Percentiles rank a stretch among this genome's conserved stretches.
Conservation (phyloP, 176 grass and related monocot species). For the Carex scoparia region DNA sequence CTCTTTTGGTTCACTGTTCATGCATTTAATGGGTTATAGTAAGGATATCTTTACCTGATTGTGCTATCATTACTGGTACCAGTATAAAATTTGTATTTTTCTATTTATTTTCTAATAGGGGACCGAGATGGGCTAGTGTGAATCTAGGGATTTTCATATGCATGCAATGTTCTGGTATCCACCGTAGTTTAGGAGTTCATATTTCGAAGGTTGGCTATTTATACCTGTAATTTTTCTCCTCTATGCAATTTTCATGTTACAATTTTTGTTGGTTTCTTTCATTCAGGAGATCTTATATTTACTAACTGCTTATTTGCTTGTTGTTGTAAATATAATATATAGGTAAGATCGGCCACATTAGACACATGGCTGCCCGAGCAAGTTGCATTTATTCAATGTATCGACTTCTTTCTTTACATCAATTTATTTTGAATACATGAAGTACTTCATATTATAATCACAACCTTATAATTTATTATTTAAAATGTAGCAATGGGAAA, state of each 20-base stretch:
- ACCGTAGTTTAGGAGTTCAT: constrained; percentile 97
- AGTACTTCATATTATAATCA: constrained; percentile 7
- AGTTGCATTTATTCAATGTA: constrained; percentile 98
- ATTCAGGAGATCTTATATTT: constrained; percentile 7
- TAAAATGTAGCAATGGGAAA: constrained; percentile 87
- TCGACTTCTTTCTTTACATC: constrained; percentile 11
- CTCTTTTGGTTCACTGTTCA: background rate
- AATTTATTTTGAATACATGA: constrained; percentile 18
- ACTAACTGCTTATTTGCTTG: background rate
- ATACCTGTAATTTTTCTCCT: constrained; percentile 1
- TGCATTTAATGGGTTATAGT: background rate
- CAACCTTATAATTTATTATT: constrained; percentile 7
- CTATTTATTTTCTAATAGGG: constrained; percentile 42
- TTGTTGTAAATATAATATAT: constrained; percentile 10
- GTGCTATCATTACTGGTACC: background rate
- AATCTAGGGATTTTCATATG: constrained; percentile 98
- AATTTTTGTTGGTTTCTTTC: constrained; percentile 1
- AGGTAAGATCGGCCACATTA: constrained; percentile 94
- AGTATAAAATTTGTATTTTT: background rate
- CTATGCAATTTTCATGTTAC: background rate
- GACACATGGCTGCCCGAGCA: constrained; percentile 99
- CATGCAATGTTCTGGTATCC: constrained; percentile 97
- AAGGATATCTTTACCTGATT: background rate
- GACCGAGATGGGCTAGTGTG: constrained; percentile 96
- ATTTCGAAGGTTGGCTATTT: constrained; percentile 86